Evolutionary conservation across 768 basidiomycete species (phyloP).

Genomic region (Piloderma croceum): DNA sequence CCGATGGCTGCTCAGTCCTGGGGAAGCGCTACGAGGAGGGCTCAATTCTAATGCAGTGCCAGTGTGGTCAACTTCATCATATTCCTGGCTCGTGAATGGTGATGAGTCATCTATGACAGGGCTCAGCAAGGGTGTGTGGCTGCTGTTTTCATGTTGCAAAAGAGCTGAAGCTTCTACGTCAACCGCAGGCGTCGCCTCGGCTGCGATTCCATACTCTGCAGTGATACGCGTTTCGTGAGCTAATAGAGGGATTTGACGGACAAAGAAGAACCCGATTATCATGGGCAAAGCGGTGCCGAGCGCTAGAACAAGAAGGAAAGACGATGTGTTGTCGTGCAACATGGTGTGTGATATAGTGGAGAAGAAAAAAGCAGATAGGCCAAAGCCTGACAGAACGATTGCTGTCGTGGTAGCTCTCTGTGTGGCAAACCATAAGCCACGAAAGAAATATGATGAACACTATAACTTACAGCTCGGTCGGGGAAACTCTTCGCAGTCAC

Average conservation of each 20-base stretch:
- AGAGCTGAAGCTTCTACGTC: conserved; percentile 13
- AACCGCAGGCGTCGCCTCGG: conserved; percentile 15
- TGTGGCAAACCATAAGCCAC: conserved; percentile 1
- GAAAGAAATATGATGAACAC: not conserved
- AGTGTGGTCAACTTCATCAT: conserved; percentile 13
- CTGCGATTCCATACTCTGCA: conserved; percentile 17
- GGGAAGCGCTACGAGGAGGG: conserved; percentile 10
- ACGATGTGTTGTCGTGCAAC: conserved; percentile 74
- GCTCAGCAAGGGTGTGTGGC: conserved; percentile 19
- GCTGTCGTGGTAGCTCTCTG: conserved; percentile 75
- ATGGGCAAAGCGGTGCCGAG: conserved; percentile 77
- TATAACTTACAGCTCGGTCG: conserved; percentile 50
- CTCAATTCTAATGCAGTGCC: conserved; percentile 20
- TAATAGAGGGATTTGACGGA: conserved; percentile 63
- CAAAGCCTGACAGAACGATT: conserved; percentile 80
- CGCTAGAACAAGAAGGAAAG: conserved; percentile 69
- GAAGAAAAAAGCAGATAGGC: conserved; percentile 88
- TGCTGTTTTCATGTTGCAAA: conserved; percentile 22
- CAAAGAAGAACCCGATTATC: conserved; percentile 68
- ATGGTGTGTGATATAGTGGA: conserved; percentile 65
- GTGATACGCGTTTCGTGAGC: conserved; percentile 21
- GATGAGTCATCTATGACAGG: conserved; percentile 13
- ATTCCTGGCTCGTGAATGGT: too few species aligned
- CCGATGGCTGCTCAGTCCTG: not conserved
- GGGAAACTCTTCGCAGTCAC: conserved; percentile 81